Conservation (phyloP, 257 asterid genomes). For the Fraxinus americana region DNA sequence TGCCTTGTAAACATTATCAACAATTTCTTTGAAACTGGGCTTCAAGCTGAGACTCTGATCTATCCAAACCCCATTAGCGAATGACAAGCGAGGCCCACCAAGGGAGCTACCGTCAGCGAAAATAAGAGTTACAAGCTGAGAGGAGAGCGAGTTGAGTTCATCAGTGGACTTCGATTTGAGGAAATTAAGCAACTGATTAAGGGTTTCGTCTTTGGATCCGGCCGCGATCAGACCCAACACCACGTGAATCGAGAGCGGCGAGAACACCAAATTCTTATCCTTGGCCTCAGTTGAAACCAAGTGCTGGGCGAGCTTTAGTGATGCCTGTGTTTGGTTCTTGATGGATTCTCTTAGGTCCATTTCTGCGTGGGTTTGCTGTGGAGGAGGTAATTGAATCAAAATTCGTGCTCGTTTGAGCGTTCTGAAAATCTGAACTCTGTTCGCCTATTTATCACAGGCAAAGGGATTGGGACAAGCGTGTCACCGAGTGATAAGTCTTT, state of each 20-base stretch:
- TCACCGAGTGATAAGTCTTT: no score
- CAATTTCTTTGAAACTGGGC: constrained; percentile 40
- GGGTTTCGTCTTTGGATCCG: constrained; percentile 54
- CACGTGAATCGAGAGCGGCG: constrained; percentile 61
- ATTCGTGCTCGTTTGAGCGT: neutral
- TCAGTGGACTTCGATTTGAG: constrained; percentile 34
- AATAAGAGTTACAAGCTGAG: constrained; percentile 43
- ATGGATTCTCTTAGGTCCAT: constrained; percentile 54
- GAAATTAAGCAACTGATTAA: constrained; percentile 38
- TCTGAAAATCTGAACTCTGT: neutral
- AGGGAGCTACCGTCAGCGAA: constrained; percentile 51
- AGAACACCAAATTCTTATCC: constrained; percentile 45
- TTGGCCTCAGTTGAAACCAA: constrained; percentile 41
- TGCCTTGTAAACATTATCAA: constrained; percentile 49
- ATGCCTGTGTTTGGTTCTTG: constrained; percentile 46
- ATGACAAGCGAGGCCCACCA: constrained; percentile 49
- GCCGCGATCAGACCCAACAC: constrained; percentile 44
- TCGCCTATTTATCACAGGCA: neutral
- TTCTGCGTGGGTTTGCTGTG: neutral
- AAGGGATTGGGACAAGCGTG: neutral
- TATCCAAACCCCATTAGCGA: constrained; percentile 62
- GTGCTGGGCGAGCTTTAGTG: constrained; percentile 45
- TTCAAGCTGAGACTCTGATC: constrained; percentile 49
- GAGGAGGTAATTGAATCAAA: neutral
- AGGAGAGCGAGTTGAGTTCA: constrained; percentile 41